Conservation (phyloP, 148 eudicot genomes). For the Beta vulgaris region DNA sequence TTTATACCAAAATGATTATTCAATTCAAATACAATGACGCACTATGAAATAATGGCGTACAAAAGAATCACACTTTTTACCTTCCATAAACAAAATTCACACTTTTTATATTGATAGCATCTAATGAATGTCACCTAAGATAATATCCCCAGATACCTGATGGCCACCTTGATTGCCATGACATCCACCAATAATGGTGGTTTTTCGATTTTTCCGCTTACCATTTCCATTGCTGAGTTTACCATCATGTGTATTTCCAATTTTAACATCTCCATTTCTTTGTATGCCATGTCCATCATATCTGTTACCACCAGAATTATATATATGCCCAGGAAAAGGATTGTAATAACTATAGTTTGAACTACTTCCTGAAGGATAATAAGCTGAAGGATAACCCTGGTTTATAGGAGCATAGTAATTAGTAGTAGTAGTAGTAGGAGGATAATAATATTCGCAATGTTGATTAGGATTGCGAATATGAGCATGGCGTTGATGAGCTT, state of each 20-base stretch:
- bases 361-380: background rate
- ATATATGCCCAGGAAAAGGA: background rate
- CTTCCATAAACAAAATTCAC: background rate
- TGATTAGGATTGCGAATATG: background rate
- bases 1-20: too few species aligned
- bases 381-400: background rate
- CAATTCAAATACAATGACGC: too few species aligned
- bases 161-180: constrained; percentile 2
- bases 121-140: background rate
- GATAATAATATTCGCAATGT: background rate
- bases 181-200: constrained; percentile 8
- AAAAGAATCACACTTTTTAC: too few species aligned
- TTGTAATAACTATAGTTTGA: background rate
- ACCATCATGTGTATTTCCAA: background rate
- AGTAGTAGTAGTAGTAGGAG: background rate
- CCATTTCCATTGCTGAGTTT: background rate
- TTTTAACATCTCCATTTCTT: background rate
- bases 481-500: background rate
- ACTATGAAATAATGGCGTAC: too few species aligned
- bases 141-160: constrained; percentile 14
- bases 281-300: constrained; percentile 5
- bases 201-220: background rate
- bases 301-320: constrained; percentile 3
- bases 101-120: too few species aligned
- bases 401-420: background rate